A percentile compares a stretch with the other conserved stretches of the same genome.
Conservation (phyloP, 495 filamentous ascomycete species). For the Saxispiralis lemnorum region DNA sequence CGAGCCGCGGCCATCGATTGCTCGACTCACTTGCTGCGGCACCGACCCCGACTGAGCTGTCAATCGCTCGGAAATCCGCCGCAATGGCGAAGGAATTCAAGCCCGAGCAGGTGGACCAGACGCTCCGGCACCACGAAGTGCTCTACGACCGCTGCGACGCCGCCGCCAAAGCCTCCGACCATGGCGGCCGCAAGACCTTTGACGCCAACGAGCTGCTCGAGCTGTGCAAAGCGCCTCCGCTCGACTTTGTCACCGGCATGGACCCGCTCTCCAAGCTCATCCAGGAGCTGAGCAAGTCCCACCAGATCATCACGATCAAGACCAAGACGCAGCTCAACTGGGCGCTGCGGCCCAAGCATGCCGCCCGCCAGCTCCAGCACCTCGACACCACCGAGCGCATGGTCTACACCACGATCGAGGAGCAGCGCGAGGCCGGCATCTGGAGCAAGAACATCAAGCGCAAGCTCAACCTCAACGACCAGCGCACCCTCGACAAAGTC, state of each 20-base stretch:
- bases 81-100: too few species aligned
- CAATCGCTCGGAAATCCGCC: too few species aligned
- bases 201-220: conserved; percentile 2
- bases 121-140: neutral
- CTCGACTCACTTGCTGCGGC: too few species aligned
- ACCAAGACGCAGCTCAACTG: conserved; percentile 2
- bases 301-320: conserved; percentile 7
- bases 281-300: conserved; percentile 2
- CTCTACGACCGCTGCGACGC: conserved; percentile 11
- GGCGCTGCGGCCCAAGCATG: conserved; percentile 9
- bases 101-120: too few species aligned
- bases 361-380: neutral
- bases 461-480: conserved; percentile 36
- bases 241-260: conserved; percentile 1
- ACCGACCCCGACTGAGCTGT: too few species aligned
- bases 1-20: too few species aligned
- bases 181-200: conserved; percentile 12
- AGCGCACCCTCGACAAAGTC: conserved; percentile 38
- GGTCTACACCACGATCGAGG: conserved; percentile 73
- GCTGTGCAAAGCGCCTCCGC: neutral
- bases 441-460: conserved; percentile 69
- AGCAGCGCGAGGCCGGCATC: conserved; percentile 59
- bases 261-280: conserved; percentile 5
- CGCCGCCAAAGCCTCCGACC: conserved; percentile 1
- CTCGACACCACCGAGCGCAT: conserved; percentile 44